phyloP scores from a whole-genome alignment of 208 protist genomes.

The Borovskyia barvae region DNA sequence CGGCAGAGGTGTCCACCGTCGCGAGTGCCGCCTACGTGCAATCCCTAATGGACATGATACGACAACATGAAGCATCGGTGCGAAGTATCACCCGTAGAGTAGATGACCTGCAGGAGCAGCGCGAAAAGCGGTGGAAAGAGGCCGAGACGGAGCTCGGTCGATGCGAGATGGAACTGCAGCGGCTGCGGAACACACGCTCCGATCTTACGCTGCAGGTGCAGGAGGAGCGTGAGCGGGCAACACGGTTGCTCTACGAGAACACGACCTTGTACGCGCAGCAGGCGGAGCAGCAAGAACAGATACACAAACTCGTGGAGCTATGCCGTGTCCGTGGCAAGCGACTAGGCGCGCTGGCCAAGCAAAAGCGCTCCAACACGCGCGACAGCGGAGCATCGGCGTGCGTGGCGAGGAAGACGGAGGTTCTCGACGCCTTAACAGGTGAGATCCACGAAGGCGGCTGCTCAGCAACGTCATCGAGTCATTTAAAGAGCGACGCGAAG shows the following conservation, averaged over 20 bases:
- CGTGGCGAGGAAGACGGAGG: neutral
- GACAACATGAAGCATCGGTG: constrained; percentile 12
- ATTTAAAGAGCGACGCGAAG: neutral
- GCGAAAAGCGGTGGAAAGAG: constrained; percentile 22
- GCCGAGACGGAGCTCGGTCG: constrained; percentile 19
- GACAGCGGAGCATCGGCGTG: neutral
- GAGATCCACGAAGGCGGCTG: neutral
- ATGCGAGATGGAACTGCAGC: constrained; percentile 36
- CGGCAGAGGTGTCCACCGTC: constrained; percentile 21
- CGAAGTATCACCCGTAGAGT: constrained; percentile 3
- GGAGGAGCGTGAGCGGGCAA: constrained; percentile 59
- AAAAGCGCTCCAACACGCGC: neutral
- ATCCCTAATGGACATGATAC: constrained; percentile 26
- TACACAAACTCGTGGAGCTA: constrained; percentile 38
- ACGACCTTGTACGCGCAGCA: constrained; percentile 47
- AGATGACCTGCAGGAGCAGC: constrained; percentile 5
- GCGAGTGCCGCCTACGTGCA: constrained; percentile 34
- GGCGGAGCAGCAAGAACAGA: constrained; percentile 31
- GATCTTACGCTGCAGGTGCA: constrained; percentile 50
- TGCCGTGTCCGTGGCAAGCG: constrained; percentile 22
- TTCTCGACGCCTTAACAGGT: no score
- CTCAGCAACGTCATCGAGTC: neutral
- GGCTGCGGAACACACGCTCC: constrained; percentile 37
- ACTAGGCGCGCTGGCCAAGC: constrained; percentile 10
- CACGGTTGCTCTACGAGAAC: constrained; percentile 68